Evolutionary conservation across 129 eudicot species (phyloP).

Genomic region (Glebionis coronaria): DNA sequence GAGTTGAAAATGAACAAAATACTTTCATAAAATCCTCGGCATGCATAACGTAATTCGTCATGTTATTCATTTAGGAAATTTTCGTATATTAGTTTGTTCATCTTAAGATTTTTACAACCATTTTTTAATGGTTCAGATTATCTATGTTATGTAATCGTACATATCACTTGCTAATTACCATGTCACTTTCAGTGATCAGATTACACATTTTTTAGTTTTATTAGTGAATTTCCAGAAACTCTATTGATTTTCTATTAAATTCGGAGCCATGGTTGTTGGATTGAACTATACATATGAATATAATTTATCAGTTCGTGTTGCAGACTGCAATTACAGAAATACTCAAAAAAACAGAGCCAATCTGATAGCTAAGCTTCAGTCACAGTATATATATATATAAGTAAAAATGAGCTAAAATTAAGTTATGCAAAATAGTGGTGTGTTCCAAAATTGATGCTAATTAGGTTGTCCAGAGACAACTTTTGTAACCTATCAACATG

Average conservation of each 20-base stretch:
- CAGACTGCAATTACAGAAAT: background rate
- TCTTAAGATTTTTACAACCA: too few relatives aligned
- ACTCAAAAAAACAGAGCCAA: background rate
- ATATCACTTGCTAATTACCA: slow-evolving; percentile 17
- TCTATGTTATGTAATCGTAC: slow-evolving; percentile 14
- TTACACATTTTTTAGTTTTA: background rate
- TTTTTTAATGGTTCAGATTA: slow-evolving; percentile 14
- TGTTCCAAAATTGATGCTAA: slow-evolving; percentile 13
- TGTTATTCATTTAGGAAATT: too few relatives aligned
- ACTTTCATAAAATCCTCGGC: too few relatives aligned
- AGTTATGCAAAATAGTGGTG: background rate
- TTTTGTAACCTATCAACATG: slow-evolving; percentile 11
- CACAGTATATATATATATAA: background rate
- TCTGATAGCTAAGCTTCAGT: background rate
- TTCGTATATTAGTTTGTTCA: too few relatives aligned
- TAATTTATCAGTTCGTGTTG: slow-evolving; percentile 1
- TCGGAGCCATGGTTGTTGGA: background rate
- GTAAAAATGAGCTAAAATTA: background rate
- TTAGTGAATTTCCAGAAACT: slow-evolving; percentile 1
- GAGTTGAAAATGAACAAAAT: too few relatives aligned
- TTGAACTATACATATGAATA: slow-evolving; percentile 11
- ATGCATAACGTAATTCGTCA: too few relatives aligned
- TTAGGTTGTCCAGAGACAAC: slow-evolving; percentile 7
- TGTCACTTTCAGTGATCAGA: slow-evolving; percentile 16
- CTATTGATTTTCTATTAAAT: background rate